phyloP scores from a whole-genome alignment of 257 asterid genomes.

The Solanum virginianum region DNA sequence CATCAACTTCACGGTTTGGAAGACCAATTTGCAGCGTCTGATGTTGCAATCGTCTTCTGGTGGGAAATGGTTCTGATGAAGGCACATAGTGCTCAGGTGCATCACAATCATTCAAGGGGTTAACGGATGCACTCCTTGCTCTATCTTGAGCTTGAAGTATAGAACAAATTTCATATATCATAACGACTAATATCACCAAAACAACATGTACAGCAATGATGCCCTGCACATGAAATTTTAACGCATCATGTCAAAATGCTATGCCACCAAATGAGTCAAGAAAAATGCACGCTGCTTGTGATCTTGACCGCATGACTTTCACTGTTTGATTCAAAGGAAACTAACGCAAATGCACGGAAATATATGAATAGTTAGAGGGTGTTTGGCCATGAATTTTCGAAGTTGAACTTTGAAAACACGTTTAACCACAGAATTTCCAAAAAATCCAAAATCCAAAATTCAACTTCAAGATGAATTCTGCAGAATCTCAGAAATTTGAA shows the following conservation, averaged over 20 bases:
- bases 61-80: background rate
- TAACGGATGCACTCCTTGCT: background rate
- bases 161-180: background rate
- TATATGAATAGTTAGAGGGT: background rate
- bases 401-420: background rate
- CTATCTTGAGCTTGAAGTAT: background rate
- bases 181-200: background rate
- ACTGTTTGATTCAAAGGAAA: background rate
- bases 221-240: background rate
- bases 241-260: background rate
- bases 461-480: too few relatives aligned
- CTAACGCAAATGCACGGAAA: background rate
- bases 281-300: background rate
- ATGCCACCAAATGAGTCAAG: background rate
- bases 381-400: background rate
- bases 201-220: background rate
- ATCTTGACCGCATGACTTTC: background rate
- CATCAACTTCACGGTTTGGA: background rate
- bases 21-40: conserved; percentile 1
- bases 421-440: background rate
- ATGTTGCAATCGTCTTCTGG: background rate
- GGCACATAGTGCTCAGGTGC: background rate
- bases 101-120: background rate
- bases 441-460: too few relatives aligned
- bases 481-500: background rate